Conservation (phyloP, 2,329 filamentous ascomycete genomes). For the Dryadomyces sulphureus region DNA sequence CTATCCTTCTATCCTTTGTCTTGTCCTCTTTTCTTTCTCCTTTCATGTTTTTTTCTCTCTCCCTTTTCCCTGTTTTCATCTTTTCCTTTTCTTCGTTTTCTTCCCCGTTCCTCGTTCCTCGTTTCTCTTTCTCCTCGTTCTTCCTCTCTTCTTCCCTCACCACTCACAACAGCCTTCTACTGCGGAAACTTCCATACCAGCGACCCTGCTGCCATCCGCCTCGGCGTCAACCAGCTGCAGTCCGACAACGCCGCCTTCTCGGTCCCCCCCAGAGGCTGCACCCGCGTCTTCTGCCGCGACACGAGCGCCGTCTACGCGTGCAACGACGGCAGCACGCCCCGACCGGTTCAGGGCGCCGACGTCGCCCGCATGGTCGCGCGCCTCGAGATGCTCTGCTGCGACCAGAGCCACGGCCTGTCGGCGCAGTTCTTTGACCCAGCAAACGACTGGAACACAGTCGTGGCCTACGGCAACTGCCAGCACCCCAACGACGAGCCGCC, state of each 20-base stretch:
- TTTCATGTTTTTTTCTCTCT: no score
- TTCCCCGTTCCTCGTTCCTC: no score
- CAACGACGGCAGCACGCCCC: conserved; percentile 2
- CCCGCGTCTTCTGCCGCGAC: conserved; percentile 10
- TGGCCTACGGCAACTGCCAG: conserved; percentile 11
- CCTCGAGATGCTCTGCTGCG: conserved; percentile 9
- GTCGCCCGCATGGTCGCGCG: conserved; percentile 9
- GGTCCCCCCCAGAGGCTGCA: conserved; percentile 1
- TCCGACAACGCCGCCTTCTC: conserved; percentile 1
- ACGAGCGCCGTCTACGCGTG: conserved; percentile 11
- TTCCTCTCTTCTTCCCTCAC: not conserved
- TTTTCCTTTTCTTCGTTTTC: no score
- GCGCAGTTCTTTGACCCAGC: conserved; percentile 11
- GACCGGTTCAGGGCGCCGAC: conserved; percentile 1
- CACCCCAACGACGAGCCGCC: conserved; percentile 7
- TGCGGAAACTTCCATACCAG: conserved; percentile 11
- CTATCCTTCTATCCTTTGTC: no score
- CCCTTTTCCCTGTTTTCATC: no score
- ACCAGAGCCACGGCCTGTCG: conserved; percentile 6
- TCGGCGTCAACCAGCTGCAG: conserved; percentile 2
- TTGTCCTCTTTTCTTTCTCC: no score
- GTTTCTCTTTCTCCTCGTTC: no score
- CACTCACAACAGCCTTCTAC: conserved; percentile 6
- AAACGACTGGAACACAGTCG: conserved; percentile 7
- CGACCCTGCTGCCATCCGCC: not conserved